phyloP scores from a whole-genome alignment of 1,284 basidiomycete genomes.

The Meripilus lineatus region DNA sequence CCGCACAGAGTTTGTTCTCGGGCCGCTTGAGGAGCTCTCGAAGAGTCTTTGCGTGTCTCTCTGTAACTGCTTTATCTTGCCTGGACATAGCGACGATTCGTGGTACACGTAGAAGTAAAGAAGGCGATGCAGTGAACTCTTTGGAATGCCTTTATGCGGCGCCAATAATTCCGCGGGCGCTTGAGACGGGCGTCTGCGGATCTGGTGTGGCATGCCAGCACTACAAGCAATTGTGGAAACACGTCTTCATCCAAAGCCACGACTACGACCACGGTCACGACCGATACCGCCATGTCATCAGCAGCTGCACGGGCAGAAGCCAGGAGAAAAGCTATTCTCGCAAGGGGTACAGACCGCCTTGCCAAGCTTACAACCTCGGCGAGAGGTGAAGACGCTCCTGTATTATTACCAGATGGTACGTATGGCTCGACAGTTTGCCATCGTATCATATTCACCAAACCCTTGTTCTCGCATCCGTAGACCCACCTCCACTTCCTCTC shows the following conservation, averaged over 20 bases:
- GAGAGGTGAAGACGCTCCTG: constrained; percentile 62
- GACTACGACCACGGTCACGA: constrained; percentile 9
- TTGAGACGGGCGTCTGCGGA: constrained; percentile 4
- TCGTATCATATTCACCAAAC: not conserved
- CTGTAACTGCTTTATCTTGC: constrained; percentile 82
- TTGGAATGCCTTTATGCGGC: not conserved
- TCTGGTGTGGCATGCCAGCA: too few relatives aligned
- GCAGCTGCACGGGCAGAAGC: constrained; percentile 69
- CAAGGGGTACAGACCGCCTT: constrained; percentile 63
- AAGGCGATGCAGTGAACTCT: not conserved
- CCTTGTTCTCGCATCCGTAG: too few relatives aligned
- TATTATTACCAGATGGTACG: constrained; percentile 54
- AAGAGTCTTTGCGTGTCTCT: constrained; percentile 70
- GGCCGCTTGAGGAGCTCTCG: constrained; percentile 83
- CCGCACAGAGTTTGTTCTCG: constrained; percentile 92
- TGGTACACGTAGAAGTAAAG: constrained; percentile 7
- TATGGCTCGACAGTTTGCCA: constrained; percentile 9
- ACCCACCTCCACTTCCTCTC: constrained; percentile 38
- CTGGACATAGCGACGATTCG: constrained; percentile 43
- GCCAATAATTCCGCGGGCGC: not conserved
- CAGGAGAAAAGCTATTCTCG: constrained; percentile 67
- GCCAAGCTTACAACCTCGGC: constrained; percentile 71
- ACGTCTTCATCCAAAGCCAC: constrained; percentile 1
- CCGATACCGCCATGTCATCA: constrained; percentile 27
- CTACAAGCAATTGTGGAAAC: not conserved